A percentile compares a stretch with the other conserved stretches of the same genome.
Evolutionary conservation across 139 green algal species (phyloP).

Genomic region (Haematococcus sp.): DNA sequence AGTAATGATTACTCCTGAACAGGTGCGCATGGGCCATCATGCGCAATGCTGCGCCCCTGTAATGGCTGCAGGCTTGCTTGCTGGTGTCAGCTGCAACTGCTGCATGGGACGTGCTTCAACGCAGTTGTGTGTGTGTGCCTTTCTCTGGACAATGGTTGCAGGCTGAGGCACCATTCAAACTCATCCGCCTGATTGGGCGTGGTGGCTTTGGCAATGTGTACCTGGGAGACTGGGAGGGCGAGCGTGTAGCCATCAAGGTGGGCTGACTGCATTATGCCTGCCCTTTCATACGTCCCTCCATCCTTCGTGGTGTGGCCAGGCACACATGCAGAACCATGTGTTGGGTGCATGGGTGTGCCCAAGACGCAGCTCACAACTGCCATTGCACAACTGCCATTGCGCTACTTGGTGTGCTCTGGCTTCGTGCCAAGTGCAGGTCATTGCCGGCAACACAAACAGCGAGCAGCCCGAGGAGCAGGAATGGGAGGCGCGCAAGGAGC

Average conservation of each 20-base stretch:
- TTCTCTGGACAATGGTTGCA: too few species aligned
- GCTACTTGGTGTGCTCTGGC: not conserved
- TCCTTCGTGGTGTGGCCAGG: not conserved
- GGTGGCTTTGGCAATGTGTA: slow-evolving; percentile 46
- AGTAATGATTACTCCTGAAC: slow-evolving; percentile 19
- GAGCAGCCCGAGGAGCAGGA: slow-evolving; percentile 40
- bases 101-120: too few species aligned
- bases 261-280: not conserved
- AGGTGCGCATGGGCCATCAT: too few species aligned
- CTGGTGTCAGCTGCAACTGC: too few species aligned
- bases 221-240: slow-evolving; percentile 36
- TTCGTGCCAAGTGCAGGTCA: too few species aligned
- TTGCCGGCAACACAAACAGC: slow-evolving; percentile 22
- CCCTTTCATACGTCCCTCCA: too few species aligned
- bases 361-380: not conserved
- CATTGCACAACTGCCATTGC: not conserved
- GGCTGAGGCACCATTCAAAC: slow-evolving; percentile 15
- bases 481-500: slow-evolving; percentile 45
- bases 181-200: slow-evolving; percentile 27
- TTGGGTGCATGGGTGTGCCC: not conserved
- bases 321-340: not conserved
- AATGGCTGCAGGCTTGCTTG: too few species aligned
- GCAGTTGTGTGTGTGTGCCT: too few species aligned
- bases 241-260: slow-evolving; percentile 40
- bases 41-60: too few species aligned